phyloP scores from a whole-genome alignment of 1,284 basidiomycete species.

The Porodaedalea pini region DNA sequence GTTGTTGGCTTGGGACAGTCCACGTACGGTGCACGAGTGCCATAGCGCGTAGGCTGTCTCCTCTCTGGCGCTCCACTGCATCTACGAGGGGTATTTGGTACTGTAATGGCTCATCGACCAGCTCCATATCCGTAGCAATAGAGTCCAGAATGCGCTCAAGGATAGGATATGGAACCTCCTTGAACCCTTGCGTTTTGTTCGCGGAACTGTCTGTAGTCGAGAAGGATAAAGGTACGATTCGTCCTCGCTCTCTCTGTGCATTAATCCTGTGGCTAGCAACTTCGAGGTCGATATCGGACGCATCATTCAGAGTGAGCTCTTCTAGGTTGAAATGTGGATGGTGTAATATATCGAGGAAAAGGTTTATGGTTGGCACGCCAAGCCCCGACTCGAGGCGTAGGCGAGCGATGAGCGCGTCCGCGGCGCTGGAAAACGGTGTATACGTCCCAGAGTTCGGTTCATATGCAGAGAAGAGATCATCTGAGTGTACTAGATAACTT shows the following conservation, averaged over 20 bases:
- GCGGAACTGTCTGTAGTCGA: not conserved
- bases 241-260: not conserved
- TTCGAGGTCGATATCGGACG: conserved; percentile 11
- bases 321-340: conserved; percentile 13
- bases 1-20: conserved; percentile 17
- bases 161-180: conserved; percentile 17
- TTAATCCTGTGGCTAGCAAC: conserved; percentile 6
- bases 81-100: conserved; percentile 15
- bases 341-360: conserved; percentile 16
- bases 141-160: conserved; percentile 15
- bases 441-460: conserved; percentile 8
- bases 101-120: conserved; percentile 14
- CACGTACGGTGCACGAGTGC: conserved; percentile 19
- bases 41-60: conserved; percentile 8
- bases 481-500: not conserved
- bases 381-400: conserved; percentile 15
- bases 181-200: not conserved
- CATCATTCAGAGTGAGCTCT: conserved; percentile 6
- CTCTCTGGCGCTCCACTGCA: conserved; percentile 5
- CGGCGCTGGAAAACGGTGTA: conserved; percentile 11
- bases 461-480: not conserved
- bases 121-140: conserved; percentile 13
- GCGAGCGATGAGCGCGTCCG: conserved; percentile 15
- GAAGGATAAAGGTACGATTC: not conserved
- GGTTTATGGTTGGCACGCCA: conserved; percentile 14